These are phyloP conservation scores for Cryptococcus depauperatus DNA, from an alignment of 1,284 basidiomycete species.

Conservation along the genomic window DNA sequence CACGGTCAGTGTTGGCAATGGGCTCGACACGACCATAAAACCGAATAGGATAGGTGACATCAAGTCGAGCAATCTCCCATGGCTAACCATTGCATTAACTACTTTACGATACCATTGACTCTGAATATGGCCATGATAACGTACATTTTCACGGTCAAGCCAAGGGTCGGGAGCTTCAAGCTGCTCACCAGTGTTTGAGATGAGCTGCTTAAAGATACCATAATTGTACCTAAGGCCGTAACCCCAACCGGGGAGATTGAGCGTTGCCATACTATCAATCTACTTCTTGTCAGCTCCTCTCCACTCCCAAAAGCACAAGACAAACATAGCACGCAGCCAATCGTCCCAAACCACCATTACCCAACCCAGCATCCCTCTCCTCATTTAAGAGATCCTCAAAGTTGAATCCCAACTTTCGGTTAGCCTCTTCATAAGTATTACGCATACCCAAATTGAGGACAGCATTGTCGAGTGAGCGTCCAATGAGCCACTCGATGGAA, in stretches of 20 bases:
- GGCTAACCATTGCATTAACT: too few relatives aligned
- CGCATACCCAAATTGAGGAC: conserved; percentile 80
- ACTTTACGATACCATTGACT: not conserved
- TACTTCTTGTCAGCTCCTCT: conserved; percentile 12
- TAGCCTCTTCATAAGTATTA: conserved; percentile 59
- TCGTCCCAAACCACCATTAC: conserved; percentile 75
- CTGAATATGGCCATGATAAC: conserved; percentile 4
- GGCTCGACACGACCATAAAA: conserved; percentile 78
- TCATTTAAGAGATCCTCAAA: conserved; percentile 76
- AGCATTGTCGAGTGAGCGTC: conserved; percentile 78
- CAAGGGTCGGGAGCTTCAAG: conserved; percentile 89
- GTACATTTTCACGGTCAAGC: conserved; percentile 70
- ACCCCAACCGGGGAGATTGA: conserved; percentile 77
- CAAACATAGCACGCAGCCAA: conserved; percentile 82
- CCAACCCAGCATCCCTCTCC: conserved; percentile 82
- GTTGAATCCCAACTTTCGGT: conserved; percentile 63
- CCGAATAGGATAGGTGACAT: conserved; percentile 61
- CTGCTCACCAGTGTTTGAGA: conserved; percentile 62
- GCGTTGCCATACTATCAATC: conserved; percentile 54
- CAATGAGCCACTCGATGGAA: conserved; percentile 67
- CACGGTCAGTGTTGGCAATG: conserved; percentile 54
- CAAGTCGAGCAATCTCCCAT: conserved; percentile 76
- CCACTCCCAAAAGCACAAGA: not conserved
- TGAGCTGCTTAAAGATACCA: conserved; percentile 89
- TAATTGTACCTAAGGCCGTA: conserved; percentile 78